These are phyloP conservation scores for Nakazawaea siamensis DNA, from an alignment of 805 yeast genomes.

Conservation along the genomic window DNA sequence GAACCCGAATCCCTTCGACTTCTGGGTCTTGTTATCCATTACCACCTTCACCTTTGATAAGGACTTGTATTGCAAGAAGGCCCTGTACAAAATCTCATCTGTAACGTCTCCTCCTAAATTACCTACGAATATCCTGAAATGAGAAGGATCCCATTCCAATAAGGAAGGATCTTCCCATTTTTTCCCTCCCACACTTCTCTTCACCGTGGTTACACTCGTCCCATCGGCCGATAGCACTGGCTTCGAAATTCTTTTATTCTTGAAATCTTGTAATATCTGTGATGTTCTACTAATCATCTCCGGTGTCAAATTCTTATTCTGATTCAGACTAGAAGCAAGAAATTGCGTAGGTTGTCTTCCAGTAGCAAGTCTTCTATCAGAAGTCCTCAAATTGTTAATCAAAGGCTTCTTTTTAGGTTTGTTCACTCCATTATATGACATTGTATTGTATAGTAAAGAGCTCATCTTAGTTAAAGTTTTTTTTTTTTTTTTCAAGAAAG, in stretches of 20 bases:
- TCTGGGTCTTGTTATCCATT: slow-evolving; percentile 33
- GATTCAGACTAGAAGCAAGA: slow-evolving; percentile 21
- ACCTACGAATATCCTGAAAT: slow-evolving; percentile 68
- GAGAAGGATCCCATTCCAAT: slow-evolving; percentile 61
- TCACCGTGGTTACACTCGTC: slow-evolving; percentile 23
- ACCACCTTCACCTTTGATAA: slow-evolving; percentile 57
- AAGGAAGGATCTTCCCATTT: slow-evolving; percentile 39
- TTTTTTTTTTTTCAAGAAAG: background rate
- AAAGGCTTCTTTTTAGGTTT: slow-evolving; percentile 8
- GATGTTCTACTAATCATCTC: slow-evolving; percentile 13
- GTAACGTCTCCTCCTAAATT: slow-evolving; percentile 62
- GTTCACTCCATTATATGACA: slow-evolving; percentile 4
- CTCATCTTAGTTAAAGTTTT: background rate
- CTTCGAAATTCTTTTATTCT: slow-evolving; percentile 5
- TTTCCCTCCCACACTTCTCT: slow-evolving; percentile 36
- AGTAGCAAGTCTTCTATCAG: slow-evolving; percentile 49
- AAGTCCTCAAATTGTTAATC: slow-evolving; percentile 24
- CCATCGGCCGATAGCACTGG: slow-evolving; percentile 20
- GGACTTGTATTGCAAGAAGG: slow-evolving; percentile 46
- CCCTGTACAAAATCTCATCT: slow-evolving; percentile 43
- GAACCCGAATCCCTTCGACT: slow-evolving; percentile 66
- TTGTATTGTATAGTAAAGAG: background rate
- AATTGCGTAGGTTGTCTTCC: slow-evolving; percentile 39
- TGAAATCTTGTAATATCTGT: slow-evolving; percentile 14
- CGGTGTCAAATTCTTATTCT: slow-evolving; percentile 14